Percentiles rank a stretch among this genome's conserved stretches.
These are phyloP conservation scores for Stephania japonica DNA, from an alignment of 164 flowering plant genomes.

Conservation along the genomic window DNA sequence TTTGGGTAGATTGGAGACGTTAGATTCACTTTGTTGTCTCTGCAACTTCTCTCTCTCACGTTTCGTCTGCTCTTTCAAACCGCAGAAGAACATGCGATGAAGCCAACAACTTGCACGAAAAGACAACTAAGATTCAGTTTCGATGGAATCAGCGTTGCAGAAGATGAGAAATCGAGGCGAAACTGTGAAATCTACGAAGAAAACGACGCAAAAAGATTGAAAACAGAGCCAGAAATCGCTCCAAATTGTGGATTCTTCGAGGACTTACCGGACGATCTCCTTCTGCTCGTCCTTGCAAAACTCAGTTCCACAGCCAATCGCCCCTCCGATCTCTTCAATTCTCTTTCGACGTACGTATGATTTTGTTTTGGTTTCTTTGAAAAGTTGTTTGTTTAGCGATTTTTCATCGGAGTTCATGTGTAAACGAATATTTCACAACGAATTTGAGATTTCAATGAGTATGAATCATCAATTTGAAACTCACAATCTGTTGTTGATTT, in stretches of 20 bases:
- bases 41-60: not conserved
- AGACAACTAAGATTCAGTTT: not conserved
- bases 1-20: not conserved
- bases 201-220: not conserved
- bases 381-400: not conserved
- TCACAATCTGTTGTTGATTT: not conserved
- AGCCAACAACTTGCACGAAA: not conserved
- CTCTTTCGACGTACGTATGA: constrained; percentile 42
- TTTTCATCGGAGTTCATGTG: not conserved
- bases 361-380: not conserved
- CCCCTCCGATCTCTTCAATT: constrained; percentile 51
- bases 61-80: not conserved
- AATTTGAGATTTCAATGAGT: too few relatives aligned
- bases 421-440: too few relatives aligned
- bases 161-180: not conserved
- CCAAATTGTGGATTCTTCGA: constrained; percentile 44
- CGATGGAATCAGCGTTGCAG: not conserved
- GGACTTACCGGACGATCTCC: constrained; percentile 61
- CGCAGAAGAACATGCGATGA: not conserved
- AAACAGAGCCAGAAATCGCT: not conserved
- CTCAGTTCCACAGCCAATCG: constrained; percentile 46
- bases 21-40: not conserved
- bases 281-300: constrained; percentile 46
- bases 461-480: not conserved
- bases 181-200: not conserved